Percentiles rank a stretch among this genome's conserved stretches.
Conservation (phyloP, 1,139 yeast genomes). For the Hansenula sp. region DNA sequence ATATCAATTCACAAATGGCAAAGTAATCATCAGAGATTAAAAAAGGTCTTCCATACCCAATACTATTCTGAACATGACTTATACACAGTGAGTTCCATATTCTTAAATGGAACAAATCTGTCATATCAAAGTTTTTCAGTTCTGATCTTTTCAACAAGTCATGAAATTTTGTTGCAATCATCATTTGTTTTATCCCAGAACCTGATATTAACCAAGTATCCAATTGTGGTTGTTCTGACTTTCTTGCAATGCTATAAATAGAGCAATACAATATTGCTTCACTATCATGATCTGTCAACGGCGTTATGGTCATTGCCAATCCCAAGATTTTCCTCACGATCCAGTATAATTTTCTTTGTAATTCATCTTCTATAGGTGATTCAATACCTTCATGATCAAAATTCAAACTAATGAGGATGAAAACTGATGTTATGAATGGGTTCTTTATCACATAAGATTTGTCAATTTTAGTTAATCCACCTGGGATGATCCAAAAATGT, state of each 20-base stretch:
- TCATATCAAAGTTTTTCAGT: slow-evolving; percentile 22
- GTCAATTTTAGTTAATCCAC: slow-evolving; percentile 41
- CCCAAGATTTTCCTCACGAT: slow-evolving; percentile 33
- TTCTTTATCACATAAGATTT: slow-evolving; percentile 38
- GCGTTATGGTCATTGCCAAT: slow-evolving; percentile 12
- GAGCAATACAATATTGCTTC: slow-evolving; percentile 51
- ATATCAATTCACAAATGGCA: slow-evolving; percentile 32
- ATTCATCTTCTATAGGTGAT: slow-evolving; percentile 24
- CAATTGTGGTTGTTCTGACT: slow-evolving; percentile 37
- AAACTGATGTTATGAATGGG: slow-evolving; percentile 46
- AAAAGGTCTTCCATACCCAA: slow-evolving; percentile 41
- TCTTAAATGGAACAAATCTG: slow-evolving; percentile 42
- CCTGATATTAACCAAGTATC: slow-evolving; percentile 46
- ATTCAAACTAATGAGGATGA: slow-evolving; percentile 45
- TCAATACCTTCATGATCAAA: slow-evolving; percentile 35
- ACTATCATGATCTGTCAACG: slow-evolving; percentile 45
- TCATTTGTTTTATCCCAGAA: slow-evolving; percentile 40
- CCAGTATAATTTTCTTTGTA: neutral
- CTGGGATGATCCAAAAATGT: slow-evolving; percentile 53
- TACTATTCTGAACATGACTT: slow-evolving; percentile 42
- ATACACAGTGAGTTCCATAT: slow-evolving; percentile 45
- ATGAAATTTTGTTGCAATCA: slow-evolving; percentile 31
- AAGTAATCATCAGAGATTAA: slow-evolving; percentile 31
- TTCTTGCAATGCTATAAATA: slow-evolving; percentile 45
- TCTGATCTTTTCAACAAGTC: slow-evolving; percentile 33